These are phyloP conservation scores for Pulchroboletus neoregius DNA, from an alignment of 1,284 basidiomycete genomes.

Conservation along the genomic window DNA sequence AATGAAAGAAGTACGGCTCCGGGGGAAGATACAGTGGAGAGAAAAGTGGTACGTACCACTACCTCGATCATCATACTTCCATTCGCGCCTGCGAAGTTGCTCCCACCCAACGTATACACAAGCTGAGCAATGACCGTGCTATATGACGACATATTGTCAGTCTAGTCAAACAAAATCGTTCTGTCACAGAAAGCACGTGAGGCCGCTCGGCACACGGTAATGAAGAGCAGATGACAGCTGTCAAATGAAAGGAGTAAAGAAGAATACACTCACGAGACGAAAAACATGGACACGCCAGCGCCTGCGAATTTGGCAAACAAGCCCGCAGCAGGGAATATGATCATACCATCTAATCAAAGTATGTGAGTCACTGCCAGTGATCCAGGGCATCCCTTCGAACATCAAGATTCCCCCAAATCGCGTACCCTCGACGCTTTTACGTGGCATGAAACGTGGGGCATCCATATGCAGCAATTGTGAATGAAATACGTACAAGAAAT, in stretches of 20 bases:
- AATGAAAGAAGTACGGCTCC: not conserved
- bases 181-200: not conserved
- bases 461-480: slow-evolving; percentile 1
- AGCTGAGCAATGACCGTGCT: slow-evolving; percentile 72
- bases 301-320: slow-evolving; percentile 82
- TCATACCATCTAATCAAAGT: slow-evolving; percentile 64
- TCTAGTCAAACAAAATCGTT: not conserved
- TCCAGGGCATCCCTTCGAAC: not conserved
- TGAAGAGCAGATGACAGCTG: slow-evolving; percentile 3
- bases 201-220: not conserved
- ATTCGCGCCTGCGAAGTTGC: slow-evolving; percentile 86
- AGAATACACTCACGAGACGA: slow-evolving; percentile 60
- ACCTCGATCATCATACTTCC: slow-evolving; percentile 99
- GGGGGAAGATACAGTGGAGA: slow-evolving; percentile 2
- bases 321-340: slow-evolving; percentile 84
- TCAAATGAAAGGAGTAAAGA: slow-evolving; percentile 9
- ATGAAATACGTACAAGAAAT: slow-evolving; percentile 68
- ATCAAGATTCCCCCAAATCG: not conserved
- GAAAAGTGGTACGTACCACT: slow-evolving; percentile 54
- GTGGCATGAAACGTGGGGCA: not conserved
- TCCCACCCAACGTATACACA: slow-evolving; percentile 83
- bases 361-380: slow-evolving; percentile 10
- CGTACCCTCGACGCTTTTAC: slow-evolving; percentile 10
- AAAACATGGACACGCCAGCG: slow-evolving; percentile 94
- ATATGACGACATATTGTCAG: slow-evolving; percentile 7